A percentile compares a stretch with the other conserved stretches of the same genome.
phyloP scores from a whole-genome alignment of 495 filamentous ascomycete species.

The Terfezia claveryi region DNA sequence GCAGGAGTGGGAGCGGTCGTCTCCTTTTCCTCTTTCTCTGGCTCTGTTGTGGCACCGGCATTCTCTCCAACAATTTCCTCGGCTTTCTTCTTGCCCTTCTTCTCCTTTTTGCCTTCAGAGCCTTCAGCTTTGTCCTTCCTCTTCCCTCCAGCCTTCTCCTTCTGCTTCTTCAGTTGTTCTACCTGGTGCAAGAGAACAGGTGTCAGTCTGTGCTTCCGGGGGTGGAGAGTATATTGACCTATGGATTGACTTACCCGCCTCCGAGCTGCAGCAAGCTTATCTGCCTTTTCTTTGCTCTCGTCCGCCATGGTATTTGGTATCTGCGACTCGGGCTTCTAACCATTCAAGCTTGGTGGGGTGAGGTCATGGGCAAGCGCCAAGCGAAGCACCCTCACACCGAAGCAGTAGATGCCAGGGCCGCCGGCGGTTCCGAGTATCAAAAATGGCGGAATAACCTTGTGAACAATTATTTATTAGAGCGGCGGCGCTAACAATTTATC shows the following conservation, averaged over 20 bases:
- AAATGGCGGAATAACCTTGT: too few species aligned
- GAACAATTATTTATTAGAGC: too few species aligned
- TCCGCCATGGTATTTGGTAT: not conserved
- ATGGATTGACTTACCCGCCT: conserved; percentile 9
- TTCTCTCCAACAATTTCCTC: not conserved
- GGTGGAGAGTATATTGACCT: not conserved
- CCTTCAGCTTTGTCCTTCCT: conserved; percentile 4
- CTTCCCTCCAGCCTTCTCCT: conserved; percentile 3
- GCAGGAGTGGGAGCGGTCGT: conserved; percentile 12
- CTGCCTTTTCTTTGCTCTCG: conserved; percentile 11
- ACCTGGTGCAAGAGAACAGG: conserved; percentile 4
- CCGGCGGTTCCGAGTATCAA: too few species aligned
- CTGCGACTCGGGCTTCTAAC: too few species aligned
- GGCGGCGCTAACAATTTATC: too few species aligned
- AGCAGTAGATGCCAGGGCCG: too few species aligned
- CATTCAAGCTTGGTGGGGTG: too few species aligned
- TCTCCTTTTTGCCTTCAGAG: not conserved
- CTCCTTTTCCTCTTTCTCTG: conserved; percentile 7
- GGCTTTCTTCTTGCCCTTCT: not conserved
- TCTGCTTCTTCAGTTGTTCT: conserved; percentile 12
- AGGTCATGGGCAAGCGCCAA: too few species aligned
- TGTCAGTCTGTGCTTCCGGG: not conserved
- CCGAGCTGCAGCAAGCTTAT: conserved; percentile 18
- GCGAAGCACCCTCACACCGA: too few species aligned
- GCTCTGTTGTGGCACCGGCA: conserved; percentile 4